Evolutionary conservation across 306 rosid genomes (phyloP).

Genomic region (Gillenia trifoliata): DNA sequence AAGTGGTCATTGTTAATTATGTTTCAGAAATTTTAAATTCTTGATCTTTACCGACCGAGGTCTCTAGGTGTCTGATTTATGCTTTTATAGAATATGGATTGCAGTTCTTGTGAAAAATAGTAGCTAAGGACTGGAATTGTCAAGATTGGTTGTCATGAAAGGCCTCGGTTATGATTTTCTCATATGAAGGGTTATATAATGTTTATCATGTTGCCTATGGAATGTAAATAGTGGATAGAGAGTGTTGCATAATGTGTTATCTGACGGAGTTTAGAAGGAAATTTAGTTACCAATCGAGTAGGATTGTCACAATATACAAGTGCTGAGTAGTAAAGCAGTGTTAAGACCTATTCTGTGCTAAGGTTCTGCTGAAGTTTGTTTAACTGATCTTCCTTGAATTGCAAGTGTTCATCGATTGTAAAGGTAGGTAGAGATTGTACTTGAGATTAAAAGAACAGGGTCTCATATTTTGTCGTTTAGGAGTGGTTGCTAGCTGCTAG

Average conservation of each 20-base stretch:
- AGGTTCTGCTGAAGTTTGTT: not conserved
- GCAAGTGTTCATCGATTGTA: not conserved
- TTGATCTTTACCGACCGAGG: not conserved
- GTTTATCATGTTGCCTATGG: too few relatives aligned
- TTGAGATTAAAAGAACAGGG: not conserved
- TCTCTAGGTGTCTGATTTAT: not conserved
- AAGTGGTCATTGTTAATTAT: not conserved
- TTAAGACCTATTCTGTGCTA: not conserved
- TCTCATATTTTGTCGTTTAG: not conserved
- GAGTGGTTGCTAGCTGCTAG: not conserved
- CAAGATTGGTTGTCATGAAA: too few relatives aligned
- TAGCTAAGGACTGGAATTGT: not conserved
- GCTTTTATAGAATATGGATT: not conserved
- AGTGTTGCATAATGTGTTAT: not conserved
- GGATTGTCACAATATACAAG: not conserved
- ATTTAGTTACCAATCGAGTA: not conserved
- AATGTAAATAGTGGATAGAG: not conserved
- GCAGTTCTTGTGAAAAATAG: not conserved
- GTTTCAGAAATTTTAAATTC: not conserved
- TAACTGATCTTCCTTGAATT: not conserved
- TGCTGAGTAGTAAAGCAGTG: not conserved
- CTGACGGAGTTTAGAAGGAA: not conserved
- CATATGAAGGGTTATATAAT: too few relatives aligned
- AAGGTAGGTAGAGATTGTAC: not conserved
- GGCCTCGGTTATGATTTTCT: too few relatives aligned